Base-by-base conservation (phyloP, 805 yeast species). In the Candida chilensis region DNA sequence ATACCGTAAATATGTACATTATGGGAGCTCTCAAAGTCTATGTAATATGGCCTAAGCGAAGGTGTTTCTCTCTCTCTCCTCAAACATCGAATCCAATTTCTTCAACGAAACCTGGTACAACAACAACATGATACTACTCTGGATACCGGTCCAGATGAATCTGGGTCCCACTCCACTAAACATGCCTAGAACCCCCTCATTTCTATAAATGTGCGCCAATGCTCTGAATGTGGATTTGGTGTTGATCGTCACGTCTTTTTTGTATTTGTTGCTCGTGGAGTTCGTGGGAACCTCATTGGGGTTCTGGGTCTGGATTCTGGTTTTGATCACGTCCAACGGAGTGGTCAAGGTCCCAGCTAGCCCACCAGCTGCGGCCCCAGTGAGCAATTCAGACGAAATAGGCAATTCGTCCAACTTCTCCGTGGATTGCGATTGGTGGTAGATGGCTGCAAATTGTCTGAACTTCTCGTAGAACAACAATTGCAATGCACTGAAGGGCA, bases 321-420 rank as follows among this genome's bases (percentile, higher is more conserved):
- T 88, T 54, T 88, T 88, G 25, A 88, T 76, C 20, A 88, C 96
- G 47, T 88, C 96, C 39, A 85, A 56, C 1, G 96, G 96, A 0
- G 96, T 88, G 0, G 96, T 88, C 14, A 88, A 46, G 1, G 74
- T 67, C 1, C 96, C 96, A 1, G 96, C 94, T 17, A 87, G 56
- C 0, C 95, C 95, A 40, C 96, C 96, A 2, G 98, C 97, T 0
- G 85, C 77, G 1, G 96, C 97, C 32, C 99, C 99, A 0, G 96
- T 87, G 10, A 70, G 37, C 17, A 92, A 60, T 53, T 92, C 98
- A 24, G 69, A 52, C 4, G 63, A 32, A 5, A 80, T 53, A 1
- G 80, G 69, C 31, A 83, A 52, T 27, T 72, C 76, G 13, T 57
- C 51, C n/a, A 37, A 45, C 20, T 39, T 28, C 3, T 35, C 12